A percentile compares a stretch with the other conserved stretches of the same genome.
Conservation (phyloP, 805 yeast species). For the Yamadazyma laniorum region DNA sequence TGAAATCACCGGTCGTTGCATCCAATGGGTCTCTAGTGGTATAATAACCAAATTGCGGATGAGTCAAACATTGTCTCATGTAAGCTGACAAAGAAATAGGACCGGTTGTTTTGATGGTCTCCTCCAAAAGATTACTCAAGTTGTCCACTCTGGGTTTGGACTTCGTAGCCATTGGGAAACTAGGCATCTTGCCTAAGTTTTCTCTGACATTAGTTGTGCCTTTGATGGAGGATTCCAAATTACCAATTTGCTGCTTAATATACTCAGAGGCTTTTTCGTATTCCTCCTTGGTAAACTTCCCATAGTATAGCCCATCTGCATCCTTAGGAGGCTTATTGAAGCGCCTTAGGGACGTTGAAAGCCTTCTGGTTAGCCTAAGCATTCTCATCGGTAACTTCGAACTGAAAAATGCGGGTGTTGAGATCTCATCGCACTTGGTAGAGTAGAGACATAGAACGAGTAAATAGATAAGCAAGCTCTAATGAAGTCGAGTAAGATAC, state of each 20-base stretch:
- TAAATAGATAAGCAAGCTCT: no score
- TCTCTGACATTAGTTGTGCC: constrained; percentile 36
- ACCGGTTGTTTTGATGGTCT: constrained; percentile 65
- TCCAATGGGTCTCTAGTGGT: constrained; percentile 76
- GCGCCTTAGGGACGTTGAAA: constrained; percentile 2
- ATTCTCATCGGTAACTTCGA: no score
- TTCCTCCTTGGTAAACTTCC: constrained; percentile 36
- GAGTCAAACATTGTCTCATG: constrained; percentile 79
- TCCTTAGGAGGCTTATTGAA: constrained; percentile 8
- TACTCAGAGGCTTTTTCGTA: constrained; percentile 38
- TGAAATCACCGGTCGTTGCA: constrained; percentile 61
- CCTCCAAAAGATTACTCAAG: constrained; percentile 39
- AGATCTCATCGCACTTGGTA: no score
- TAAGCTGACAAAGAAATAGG: constrained; percentile 71
- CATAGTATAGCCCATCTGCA: constrained; percentile 31
- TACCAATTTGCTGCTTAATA: constrained; percentile 29
- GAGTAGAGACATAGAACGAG: no score
- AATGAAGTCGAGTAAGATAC: no score
- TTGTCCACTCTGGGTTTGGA: constrained; percentile 20
- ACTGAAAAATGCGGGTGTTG: neutral
- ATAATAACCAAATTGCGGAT: constrained; percentile 77
- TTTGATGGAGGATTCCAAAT: constrained; percentile 36
- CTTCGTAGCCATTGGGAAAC: constrained; percentile 29
- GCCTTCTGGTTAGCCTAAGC: constrained; percentile 3
- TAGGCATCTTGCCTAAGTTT: constrained; percentile 35